phyloP scores from a whole-genome alignment of 2,329 filamentous ascomycete genomes.

The Monosporascus sp. region DNA sequence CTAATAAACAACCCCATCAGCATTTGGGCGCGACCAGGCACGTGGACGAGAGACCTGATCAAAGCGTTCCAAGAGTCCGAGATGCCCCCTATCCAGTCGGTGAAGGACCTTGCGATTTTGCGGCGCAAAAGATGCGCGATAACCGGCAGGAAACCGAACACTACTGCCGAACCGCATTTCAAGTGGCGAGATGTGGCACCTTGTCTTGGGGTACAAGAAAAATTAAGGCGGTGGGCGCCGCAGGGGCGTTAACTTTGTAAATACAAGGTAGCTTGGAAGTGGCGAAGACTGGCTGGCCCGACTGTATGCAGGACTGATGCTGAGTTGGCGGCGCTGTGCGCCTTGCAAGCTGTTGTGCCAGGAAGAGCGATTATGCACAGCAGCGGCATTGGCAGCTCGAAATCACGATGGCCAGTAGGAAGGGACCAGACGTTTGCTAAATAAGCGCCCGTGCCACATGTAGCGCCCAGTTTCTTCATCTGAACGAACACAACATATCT shows the following conservation, averaged over 20 bases:
- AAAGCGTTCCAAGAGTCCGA: too few relatives aligned
- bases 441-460: background rate
- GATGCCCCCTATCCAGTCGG: too few relatives aligned
- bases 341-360: background rate
- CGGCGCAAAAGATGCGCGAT: too few relatives aligned
- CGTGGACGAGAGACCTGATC: too few relatives aligned
- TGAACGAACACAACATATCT: too few relatives aligned
- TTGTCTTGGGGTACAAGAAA: background rate
- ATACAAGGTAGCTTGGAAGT: too few relatives aligned
- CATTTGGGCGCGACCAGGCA: too few relatives aligned
- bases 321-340: background rate
- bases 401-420: background rate
- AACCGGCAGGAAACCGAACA: too few relatives aligned
- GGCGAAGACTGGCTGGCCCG: background rate
- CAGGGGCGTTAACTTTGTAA: background rate
- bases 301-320: background rate
- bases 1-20: too few relatives aligned
- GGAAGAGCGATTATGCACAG: background rate
- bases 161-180: background rate
- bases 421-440: background rate
- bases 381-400: too few relatives aligned
- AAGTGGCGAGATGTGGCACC: conserved; percentile 1
- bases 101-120: too few relatives aligned
- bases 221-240: background rate
- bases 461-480: background rate